Percentiles rank a stretch among this genome's conserved stretches.
phyloP scores from a whole-genome alignment of 768 basidiomycete species.

The Russula sp. region DNA sequence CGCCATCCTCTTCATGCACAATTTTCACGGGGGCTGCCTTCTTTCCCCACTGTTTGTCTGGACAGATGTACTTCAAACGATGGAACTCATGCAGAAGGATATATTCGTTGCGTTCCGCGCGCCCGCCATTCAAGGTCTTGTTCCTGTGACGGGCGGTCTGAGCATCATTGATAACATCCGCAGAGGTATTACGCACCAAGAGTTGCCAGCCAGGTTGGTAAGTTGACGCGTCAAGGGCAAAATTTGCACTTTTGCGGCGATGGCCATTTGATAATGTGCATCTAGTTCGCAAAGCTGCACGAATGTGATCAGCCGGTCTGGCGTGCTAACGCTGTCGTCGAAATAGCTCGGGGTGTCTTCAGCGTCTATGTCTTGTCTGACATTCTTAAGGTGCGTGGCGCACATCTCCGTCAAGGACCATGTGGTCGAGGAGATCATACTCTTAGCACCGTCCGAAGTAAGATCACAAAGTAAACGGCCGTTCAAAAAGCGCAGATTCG shows the following conservation, averaged over 20 bases:
- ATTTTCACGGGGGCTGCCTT: constrained; percentile 51
- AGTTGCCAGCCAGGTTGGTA: constrained; percentile 93
- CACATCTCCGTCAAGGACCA: constrained; percentile 99
- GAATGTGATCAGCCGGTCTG: constrained; percentile 77
- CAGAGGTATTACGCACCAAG: constrained; percentile 55
- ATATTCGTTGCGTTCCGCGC: constrained; percentile 98
- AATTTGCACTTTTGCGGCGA: constrained; percentile 89
- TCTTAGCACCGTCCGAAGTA: constrained; percentile 90
- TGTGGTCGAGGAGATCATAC: constrained; percentile 95
- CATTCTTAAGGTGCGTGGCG: constrained; percentile 74
- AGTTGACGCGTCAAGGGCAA: constrained; percentile 87
- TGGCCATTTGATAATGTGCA: constrained; percentile 96
- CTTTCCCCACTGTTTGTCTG: constrained; percentile 88
- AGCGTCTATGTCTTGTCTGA: constrained; percentile 90
- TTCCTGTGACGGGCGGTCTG: constrained; percentile 51
- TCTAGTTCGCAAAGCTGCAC: constrained; percentile 93
- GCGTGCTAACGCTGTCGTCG: constrained; percentile 70
- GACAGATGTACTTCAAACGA: constrained; percentile 89
- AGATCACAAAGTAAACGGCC: constrained; percentile 90
- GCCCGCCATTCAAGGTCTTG: constrained; percentile 93
- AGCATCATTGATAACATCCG: not conserved
- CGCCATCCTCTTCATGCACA: constrained; percentile 46
- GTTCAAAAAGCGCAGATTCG: constrained; percentile 74
- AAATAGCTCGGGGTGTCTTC: constrained; percentile 91
- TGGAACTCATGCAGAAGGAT: constrained; percentile 98